phyloP scores from a whole-genome alignment of 768 basidiomycete species.

The Solioccasus polychromus region DNA sequence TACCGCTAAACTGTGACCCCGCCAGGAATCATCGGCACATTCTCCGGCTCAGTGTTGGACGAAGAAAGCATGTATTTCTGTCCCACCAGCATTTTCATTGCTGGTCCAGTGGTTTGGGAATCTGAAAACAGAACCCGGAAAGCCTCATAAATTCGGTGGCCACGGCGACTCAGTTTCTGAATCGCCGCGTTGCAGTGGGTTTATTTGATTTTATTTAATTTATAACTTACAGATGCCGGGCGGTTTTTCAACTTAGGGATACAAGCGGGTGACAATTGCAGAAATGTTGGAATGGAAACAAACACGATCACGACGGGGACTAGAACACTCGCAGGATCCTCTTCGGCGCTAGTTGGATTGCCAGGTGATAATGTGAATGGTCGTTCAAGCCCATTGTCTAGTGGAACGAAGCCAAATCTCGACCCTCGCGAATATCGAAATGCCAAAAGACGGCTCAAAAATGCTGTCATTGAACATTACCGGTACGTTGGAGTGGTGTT shows the following conservation, averaged over 20 bases:
- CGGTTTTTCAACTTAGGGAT: not conserved
- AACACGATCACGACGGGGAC: not conserved
- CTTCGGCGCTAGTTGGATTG: not conserved
- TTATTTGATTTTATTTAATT: not conserved
- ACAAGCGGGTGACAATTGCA: not conserved
- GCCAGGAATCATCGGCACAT: conserved; percentile 13
- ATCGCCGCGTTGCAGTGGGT: conserved; percentile 5
- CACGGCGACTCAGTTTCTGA: conserved; percentile 4
- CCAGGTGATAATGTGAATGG: not conserved
- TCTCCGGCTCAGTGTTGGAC: conserved; percentile 11
- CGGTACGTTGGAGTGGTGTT: conserved; percentile 38
- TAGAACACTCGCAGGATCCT: not conserved
- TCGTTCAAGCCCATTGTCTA: not conserved
- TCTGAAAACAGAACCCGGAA: not conserved
- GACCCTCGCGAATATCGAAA: conserved; percentile 79
- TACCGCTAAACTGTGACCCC: not conserved
- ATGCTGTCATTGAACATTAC: conserved; percentile 83
- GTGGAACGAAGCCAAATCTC: conserved; percentile 17
- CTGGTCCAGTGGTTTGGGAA: not conserved
- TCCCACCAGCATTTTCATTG: conserved; percentile 6
- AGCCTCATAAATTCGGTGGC: not conserved
- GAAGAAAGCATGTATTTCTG: conserved; percentile 5
- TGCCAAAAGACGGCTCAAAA: conserved; percentile 83
- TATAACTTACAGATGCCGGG: not conserved
- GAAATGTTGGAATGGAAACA: not conserved